Evolutionary conservation across 2,329 filamentous ascomycete species (phyloP).

Genomic region (Exophiala calicioides): DNA sequence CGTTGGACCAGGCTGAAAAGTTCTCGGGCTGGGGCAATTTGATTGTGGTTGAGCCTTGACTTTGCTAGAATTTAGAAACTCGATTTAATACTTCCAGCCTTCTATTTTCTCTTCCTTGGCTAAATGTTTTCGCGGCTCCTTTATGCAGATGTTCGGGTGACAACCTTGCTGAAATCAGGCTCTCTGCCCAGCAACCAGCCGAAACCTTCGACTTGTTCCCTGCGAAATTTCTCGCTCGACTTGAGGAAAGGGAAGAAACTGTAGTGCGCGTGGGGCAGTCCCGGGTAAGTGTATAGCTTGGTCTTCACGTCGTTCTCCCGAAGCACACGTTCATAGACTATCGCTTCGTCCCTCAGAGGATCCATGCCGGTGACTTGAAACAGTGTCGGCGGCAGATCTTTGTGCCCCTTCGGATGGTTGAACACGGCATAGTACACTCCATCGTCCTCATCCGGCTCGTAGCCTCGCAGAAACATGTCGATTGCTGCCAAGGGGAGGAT

Average conservation of each 20-base stretch:
- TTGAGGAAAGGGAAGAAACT: constrained; percentile 29
- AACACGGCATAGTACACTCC: constrained; percentile 21
- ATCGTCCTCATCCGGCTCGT: constrained; percentile 26
- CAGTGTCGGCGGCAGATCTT: constrained; percentile 32
- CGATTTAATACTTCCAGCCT: too few species aligned
- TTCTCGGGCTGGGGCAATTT: constrained; percentile 2
- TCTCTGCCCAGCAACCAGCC: constrained; percentile 25
- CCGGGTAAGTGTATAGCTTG: constrained; percentile 35
- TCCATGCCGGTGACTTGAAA: constrained; percentile 35
- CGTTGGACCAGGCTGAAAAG: not conserved
- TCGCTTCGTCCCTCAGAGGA: constrained; percentile 32
- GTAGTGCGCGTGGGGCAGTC: constrained; percentile 37
- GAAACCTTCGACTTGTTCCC: constrained; percentile 29
- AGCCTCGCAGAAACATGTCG: constrained; percentile 30
- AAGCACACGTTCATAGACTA: constrained; percentile 33
- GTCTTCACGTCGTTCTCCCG: constrained; percentile 33
- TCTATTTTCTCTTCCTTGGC: too few species aligned
- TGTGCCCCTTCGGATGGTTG: constrained; percentile 32
- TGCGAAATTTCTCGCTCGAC: constrained; percentile 29
- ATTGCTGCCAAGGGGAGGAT: constrained; percentile 38
- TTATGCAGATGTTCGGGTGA: too few species aligned
- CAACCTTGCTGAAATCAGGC: constrained; percentile 5
- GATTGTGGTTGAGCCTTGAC: constrained; percentile 9
- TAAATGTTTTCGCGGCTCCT: too few species aligned
- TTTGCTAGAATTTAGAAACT: too few species aligned